These are phyloP conservation scores for Zasmidium cellare DNA, from an alignment of 2,329 filamentous ascomycete genomes.

Conservation along the genomic window DNA sequence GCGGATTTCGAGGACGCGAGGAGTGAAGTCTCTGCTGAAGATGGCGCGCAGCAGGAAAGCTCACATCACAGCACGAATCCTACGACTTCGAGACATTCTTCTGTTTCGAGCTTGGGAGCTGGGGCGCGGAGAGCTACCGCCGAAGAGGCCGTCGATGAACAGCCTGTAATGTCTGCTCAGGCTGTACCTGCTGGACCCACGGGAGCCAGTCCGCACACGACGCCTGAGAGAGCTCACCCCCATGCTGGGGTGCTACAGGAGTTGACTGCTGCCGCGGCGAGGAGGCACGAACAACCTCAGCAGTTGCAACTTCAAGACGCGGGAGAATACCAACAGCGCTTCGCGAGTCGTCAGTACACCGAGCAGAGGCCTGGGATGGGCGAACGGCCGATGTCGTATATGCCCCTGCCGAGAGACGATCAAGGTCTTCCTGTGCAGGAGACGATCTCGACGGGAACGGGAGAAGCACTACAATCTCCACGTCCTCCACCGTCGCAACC, in stretches of 20 bases:
- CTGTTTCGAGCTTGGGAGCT: conserved; percentile 28
- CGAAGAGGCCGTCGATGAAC: not conserved
- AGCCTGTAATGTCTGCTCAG: conserved; percentile 17
- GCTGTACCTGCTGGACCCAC: conserved; percentile 16
- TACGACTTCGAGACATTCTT: conserved; percentile 22
- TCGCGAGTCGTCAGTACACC: conserved; percentile 21
- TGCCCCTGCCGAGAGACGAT: conserved; percentile 24
- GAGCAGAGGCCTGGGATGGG: conserved; percentile 8
- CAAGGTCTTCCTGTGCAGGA: conserved; percentile 19
- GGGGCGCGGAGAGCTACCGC: not conserved
- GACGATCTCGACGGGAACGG: conserved; percentile 13
- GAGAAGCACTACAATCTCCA: not conserved
- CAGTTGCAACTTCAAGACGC: not conserved
- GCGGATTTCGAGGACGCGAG: conserved; percentile 13
- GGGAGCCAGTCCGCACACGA: not conserved
- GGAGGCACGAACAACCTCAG: not conserved
- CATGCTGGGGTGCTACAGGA: not conserved
- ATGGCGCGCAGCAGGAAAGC: conserved; percentile 9
- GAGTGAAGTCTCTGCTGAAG: conserved; percentile 27
- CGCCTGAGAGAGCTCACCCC: not conserved
- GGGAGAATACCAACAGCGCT: conserved; percentile 11
- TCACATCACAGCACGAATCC: conserved; percentile 8
- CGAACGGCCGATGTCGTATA: conserved; percentile 32
- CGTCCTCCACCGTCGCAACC: not conserved
- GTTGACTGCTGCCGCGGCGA: not conserved